Evolutionary conservation across 75 land plant genomes (phyloP).

Genomic region (Adiantum capillusveneris): DNA sequence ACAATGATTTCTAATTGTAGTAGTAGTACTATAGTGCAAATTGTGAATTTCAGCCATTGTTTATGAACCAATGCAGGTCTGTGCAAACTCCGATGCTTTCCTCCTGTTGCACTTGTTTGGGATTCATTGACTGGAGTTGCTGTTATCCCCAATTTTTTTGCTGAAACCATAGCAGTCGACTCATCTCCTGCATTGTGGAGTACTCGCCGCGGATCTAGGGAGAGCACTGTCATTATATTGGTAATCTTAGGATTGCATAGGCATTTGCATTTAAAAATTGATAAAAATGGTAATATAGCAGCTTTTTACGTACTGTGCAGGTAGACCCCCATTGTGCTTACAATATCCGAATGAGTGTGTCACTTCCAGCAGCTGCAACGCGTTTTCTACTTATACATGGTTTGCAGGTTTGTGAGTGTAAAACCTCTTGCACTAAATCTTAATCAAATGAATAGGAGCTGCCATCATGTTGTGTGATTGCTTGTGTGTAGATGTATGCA

Average conservation of each 20-base stretch:
- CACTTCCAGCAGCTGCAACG: constrained; percentile 53
- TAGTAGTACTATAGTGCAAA: too few species aligned
- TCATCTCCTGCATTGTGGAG: constrained; percentile 84
- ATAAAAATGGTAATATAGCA: too few species aligned
- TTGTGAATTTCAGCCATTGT: too few species aligned
- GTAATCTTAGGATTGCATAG: too few species aligned
- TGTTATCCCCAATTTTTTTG: constrained; percentile 59
- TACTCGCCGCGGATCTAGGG: constrained; percentile 46
- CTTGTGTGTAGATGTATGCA: too few species aligned
- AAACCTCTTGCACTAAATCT: neutral
- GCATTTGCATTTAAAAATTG: too few species aligned
- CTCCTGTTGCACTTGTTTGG: constrained; percentile 88
- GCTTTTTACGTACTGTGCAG: constrained; percentile 23
- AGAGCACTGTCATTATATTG: constrained; percentile 63
- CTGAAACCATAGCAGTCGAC: constrained; percentile 69
- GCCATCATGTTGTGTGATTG: too few species aligned
- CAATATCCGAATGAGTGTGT: constrained; percentile 39
- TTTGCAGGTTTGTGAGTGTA: constrained; percentile 48
- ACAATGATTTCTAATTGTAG: too few species aligned
- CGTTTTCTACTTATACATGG: constrained; percentile 75
- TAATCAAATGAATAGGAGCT: constrained; percentile 1
- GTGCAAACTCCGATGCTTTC: constrained; percentile 87
- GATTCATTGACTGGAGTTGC: constrained; percentile 73
- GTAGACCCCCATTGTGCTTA: constrained; percentile 96
- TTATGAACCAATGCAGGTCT: too few species aligned